phyloP scores from a whole-genome alignment of 768 basidiomycete species.

The Sistotremastrum niveocremeum region DNA sequence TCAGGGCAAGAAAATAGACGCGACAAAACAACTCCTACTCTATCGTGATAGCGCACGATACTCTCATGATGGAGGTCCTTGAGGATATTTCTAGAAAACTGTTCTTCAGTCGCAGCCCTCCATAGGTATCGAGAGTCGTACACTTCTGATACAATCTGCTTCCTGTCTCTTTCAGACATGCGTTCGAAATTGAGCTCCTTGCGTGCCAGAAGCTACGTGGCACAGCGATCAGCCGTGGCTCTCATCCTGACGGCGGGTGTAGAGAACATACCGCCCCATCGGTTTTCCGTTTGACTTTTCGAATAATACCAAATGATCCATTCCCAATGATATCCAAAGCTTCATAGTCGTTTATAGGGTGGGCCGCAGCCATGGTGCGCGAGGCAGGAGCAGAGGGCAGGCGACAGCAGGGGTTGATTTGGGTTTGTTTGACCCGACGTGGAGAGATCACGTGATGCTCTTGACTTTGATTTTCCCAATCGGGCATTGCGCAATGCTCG shows the following conservation, averaged over 20 bases:
- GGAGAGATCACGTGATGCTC: too few relatives aligned
- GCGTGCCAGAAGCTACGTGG: slow-evolving; percentile 58
- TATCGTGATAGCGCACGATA: slow-evolving; percentile 92
- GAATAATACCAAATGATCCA: slow-evolving; percentile 94
- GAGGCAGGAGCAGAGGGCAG: too few relatives aligned
- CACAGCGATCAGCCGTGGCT: slow-evolving; percentile 1
- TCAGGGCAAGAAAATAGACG: slow-evolving; percentile 8
- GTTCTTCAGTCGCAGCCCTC: not conserved
- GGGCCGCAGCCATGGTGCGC: not conserved
- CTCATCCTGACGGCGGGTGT: not conserved
- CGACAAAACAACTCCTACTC: slow-evolving; percentile 21
- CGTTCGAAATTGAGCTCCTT: slow-evolving; percentile 97
- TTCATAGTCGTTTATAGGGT: slow-evolving; percentile 64
- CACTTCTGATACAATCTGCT: slow-evolving; percentile 98
- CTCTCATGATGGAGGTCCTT: slow-evolving; percentile 92
- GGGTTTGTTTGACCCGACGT: too few relatives aligned
- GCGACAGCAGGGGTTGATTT: too few relatives aligned
- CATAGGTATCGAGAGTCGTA: slow-evolving; percentile 26
- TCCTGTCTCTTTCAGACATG: slow-evolving; percentile 91
- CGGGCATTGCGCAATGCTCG: too few relatives aligned
- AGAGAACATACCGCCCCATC: slow-evolving; percentile 60
- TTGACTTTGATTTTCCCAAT: too few relatives aligned
- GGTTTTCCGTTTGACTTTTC: slow-evolving; percentile 76
- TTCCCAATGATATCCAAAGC: slow-evolving; percentile 89
- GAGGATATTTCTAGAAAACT: slow-evolving; percentile 66